These are phyloP conservation scores for Prunus padus DNA, from an alignment of 306 rosid genomes.

Conservation along the genomic window DNA sequence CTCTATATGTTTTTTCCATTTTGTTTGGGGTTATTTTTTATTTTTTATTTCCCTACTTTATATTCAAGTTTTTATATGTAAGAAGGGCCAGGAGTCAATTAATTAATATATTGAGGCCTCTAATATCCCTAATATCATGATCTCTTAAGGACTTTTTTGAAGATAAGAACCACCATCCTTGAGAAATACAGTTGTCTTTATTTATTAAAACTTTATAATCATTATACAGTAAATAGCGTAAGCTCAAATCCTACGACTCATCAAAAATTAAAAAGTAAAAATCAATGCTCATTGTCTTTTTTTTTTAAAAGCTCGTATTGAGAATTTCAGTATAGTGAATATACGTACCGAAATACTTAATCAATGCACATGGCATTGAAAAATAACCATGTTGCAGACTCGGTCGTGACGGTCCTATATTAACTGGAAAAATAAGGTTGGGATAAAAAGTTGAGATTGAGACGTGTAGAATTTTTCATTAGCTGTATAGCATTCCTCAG, in stretches of 20 bases:
- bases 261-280: background rate
- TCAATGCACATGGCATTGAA: too few relatives aligned
- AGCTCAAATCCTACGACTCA: slow-evolving; percentile 8
- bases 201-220: background rate
- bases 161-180: slow-evolving; percentile 10
- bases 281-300: too few relatives aligned
- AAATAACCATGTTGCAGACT: too few relatives aligned
- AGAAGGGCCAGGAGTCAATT: background rate
- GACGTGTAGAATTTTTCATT: too few relatives aligned
- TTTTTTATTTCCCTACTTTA: background rate
- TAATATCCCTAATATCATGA: too few relatives aligned
- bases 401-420: too few relatives aligned
- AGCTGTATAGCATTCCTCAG: background rate
- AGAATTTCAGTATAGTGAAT: too few relatives aligned
- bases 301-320: background rate
- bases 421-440: too few relatives aligned
- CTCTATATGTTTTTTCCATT: background rate
- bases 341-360: too few relatives aligned
- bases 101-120: too few relatives aligned
- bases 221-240: slow-evolving; percentile 1
- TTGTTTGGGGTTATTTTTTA: background rate
- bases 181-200: slow-evolving; percentile 12
- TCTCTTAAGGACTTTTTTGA: background rate
- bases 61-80: background rate
- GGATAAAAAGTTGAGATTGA: too few relatives aligned